Conservation (phyloP, 768 basidiomycete genomes). For the Termitomyces sp. region DNA sequence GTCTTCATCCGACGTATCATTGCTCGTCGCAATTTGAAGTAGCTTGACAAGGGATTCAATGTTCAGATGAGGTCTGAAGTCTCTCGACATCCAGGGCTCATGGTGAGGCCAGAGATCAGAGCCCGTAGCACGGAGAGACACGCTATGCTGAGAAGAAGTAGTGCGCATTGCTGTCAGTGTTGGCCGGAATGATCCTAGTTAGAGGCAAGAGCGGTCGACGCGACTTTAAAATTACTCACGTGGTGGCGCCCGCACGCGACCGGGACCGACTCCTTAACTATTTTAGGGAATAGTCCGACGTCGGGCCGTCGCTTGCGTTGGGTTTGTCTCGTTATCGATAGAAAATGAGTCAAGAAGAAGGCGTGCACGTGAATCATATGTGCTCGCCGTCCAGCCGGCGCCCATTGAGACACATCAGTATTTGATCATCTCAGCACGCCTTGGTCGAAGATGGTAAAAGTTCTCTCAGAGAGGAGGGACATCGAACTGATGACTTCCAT, state of each 20-base stretch:
- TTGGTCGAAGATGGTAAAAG: too few species aligned
- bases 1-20: slow-evolving; percentile 8
- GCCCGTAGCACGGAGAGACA: slow-evolving; percentile 3
- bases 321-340: not conserved
- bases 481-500: too few species aligned
- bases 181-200: not conserved
- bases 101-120: slow-evolving; percentile 12
- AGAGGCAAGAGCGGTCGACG: not conserved
- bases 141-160: slow-evolving; percentile 12
- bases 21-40: slow-evolving; percentile 14
- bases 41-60: slow-evolving; percentile 16
- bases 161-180: slow-evolving; percentile 10
- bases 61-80: slow-evolving; percentile 21
- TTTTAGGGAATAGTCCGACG: not conserved
- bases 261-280: slow-evolving; percentile 2
- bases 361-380: not conserved
- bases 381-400: not conserved
- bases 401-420: not conserved
- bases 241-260: not conserved
- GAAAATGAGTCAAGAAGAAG: not conserved
- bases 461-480: too few species aligned
- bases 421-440: too few species aligned
- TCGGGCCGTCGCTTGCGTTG: not conserved
- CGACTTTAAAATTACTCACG: slow-evolving; percentile 8
- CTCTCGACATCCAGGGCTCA: not conserved